These are phyloP conservation scores for Fraxinus angustifolia DNA, from an alignment of 305 asterid species.

Conservation along the genomic window DNA sequence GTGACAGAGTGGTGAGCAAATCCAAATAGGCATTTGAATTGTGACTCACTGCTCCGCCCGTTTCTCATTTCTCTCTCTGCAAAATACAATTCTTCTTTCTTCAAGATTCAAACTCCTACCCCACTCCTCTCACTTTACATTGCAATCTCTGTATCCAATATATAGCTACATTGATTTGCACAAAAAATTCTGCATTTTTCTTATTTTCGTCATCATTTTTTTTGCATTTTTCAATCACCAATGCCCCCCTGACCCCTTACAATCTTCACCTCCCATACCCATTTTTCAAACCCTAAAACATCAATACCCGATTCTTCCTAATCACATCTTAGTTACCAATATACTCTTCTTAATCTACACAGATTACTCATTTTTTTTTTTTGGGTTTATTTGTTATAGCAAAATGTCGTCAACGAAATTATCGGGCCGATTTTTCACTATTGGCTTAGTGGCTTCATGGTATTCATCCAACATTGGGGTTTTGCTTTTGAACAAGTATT, in stretches of 20 bases:
- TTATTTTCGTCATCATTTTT: conserved; percentile 5
- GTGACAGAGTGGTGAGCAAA: background rate
- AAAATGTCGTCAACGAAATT: conserved; percentile 47
- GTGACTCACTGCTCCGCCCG: background rate
- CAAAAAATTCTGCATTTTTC: background rate
- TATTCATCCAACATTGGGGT: conserved; percentile 79
- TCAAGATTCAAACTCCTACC: background rate
- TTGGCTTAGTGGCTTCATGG: conserved; percentile 69
- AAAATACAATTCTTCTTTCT: background rate
- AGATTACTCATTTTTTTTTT: background rate
- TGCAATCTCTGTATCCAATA: background rate
- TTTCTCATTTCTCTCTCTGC: background rate
- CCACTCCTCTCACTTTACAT: background rate
- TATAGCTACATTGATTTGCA: background rate
- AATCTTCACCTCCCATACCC: conserved; percentile 21
- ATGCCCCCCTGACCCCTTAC: conserved; percentile 21
- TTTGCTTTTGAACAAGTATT: conserved; percentile 60
- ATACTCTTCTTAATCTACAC: background rate
- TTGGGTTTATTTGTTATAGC: background rate
- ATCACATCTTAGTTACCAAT: background rate
- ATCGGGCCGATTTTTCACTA: conserved; percentile 54
- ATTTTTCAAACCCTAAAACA: conserved; percentile 24
- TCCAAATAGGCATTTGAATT: no score
- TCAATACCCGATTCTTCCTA: conserved; percentile 13
- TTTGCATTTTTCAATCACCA: conserved; percentile 25